A percentile compares a stretch with the other conserved stretches of the same genome.
Conservation (phyloP, 2,329 filamentous ascomycete genomes). For the Coniochaeta hoffmannii region DNA sequence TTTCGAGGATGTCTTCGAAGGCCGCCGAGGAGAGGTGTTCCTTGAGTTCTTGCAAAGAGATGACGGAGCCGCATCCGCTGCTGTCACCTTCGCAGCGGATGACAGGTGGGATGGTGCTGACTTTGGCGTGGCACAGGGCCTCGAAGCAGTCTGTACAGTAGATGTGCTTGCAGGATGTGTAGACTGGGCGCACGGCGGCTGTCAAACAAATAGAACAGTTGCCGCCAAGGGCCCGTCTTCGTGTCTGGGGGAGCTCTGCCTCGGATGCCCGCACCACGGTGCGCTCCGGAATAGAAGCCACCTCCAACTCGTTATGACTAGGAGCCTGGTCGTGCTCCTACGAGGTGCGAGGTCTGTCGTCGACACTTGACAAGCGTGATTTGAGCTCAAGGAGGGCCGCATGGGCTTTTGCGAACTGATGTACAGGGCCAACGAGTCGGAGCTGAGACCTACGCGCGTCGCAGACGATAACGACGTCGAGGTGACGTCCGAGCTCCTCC, state of each 20-base stretch:
- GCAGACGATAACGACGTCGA: background rate
- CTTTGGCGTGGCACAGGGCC: conserved; percentile 17
- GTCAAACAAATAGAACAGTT: conserved; percentile 28
- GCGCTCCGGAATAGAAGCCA: conserved; percentile 20
- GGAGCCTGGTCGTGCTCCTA: no score
- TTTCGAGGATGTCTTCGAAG: conserved; percentile 29
- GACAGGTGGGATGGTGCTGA: conserved; percentile 7
- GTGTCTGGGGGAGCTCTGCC: conserved; percentile 8
- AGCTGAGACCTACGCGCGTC: background rate
- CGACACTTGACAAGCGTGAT: background rate
- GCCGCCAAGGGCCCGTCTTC: conserved; percentile 10
- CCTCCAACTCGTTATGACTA: conserved; percentile 24
- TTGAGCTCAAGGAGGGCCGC: background rate
- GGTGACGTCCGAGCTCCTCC: background rate
- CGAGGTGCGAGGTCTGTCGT: no score
- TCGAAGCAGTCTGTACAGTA: conserved; percentile 36
- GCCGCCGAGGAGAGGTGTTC: conserved; percentile 19
- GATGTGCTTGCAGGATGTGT: conserved; percentile 27
- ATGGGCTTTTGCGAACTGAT: background rate
- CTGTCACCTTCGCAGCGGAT: conserved; percentile 20
- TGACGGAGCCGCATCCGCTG: conserved; percentile 14
- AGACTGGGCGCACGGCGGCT: conserved; percentile 26
- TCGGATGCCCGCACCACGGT: conserved; percentile 23
- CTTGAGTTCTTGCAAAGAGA: conserved; percentile 21
- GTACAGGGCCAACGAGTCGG: background rate